These are phyloP conservation scores for Entomortierella beljakovae DNA, from an alignment of 192 early-diverging fungal species.

Conservation along the genomic window DNA sequence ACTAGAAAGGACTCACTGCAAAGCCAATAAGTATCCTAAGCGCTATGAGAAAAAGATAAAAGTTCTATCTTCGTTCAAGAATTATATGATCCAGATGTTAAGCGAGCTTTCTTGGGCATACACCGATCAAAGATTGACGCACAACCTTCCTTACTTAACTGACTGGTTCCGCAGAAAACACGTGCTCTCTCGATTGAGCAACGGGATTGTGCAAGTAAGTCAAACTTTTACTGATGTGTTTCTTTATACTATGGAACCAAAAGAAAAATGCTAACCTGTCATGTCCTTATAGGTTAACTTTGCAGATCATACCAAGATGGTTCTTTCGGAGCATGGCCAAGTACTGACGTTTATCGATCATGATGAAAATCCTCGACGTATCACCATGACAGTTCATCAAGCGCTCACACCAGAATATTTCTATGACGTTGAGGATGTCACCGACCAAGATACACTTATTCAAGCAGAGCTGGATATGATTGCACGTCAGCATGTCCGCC, in stretches of 20 bases:
- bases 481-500: background rate
- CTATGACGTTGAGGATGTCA: constrained; percentile 25
- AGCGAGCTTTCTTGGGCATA: constrained; percentile 18
- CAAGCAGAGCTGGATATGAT: constrained; percentile 18
- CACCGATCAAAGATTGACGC: constrained; percentile 17
- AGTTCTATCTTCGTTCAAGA: constrained; percentile 18
- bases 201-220: constrained; percentile 46
- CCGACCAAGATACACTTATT: constrained; percentile 20
- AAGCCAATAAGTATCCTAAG: constrained; percentile 6
- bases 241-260: constrained; percentile 38
- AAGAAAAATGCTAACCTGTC: background rate
- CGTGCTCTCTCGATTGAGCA: constrained; percentile 38
- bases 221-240: constrained; percentile 30
- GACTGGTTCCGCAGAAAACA: constrained; percentile 22
- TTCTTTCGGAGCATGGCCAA: constrained; percentile 66
- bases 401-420: constrained; percentile 37
- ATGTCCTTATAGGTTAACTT: constrained; percentile 69
- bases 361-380: constrained; percentile 13
- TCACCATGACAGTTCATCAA: constrained; percentile 42
- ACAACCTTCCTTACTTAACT: constrained; percentile 36
- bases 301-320: constrained; percentile 79
- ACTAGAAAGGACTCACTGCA: constrained; percentile 13
- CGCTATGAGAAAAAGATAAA: constrained; percentile 27
- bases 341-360: constrained; percentile 71
- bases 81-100: constrained; percentile 33